phyloP scores from a whole-genome alignment of 2,329 filamentous ascomycete species.

The Penicillium oxalicum region DNA sequence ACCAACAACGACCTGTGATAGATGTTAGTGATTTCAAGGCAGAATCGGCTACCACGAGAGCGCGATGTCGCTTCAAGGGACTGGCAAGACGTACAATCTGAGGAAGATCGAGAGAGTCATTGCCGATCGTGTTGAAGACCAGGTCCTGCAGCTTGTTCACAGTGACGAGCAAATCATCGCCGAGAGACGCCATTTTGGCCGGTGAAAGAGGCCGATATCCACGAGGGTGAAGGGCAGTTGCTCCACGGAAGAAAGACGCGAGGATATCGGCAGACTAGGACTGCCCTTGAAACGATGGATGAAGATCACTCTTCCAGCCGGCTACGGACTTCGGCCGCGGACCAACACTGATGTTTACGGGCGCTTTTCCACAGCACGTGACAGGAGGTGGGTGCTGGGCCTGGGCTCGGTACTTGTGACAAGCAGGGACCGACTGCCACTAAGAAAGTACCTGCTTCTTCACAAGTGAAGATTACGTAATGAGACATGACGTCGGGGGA shows the following conservation, averaged over 20 bases:
- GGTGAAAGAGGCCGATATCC: not conserved
- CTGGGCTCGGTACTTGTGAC: too few relatives aligned
- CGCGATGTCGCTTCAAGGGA: not conserved
- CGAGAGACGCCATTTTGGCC: conserved; percentile 74
- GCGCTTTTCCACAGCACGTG: conserved; percentile 17
- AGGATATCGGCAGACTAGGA: conserved; percentile 6
- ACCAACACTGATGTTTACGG: conserved; percentile 16
- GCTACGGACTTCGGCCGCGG: conserved; percentile 9
- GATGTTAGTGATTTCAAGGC: conserved; percentile 15
- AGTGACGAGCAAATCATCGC: conserved; percentile 87
- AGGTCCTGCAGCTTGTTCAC: conserved; percentile 98
- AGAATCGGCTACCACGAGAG: not conserved
- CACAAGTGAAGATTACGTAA: conserved; percentile 6
- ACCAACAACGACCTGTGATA: conserved; percentile 80
- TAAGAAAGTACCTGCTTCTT: too few relatives aligned
- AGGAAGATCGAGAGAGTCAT: conserved; percentile 92
- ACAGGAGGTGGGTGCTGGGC: not conserved
- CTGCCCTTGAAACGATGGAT: conserved; percentile 11
- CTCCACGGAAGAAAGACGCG: not conserved
- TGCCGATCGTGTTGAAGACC: conserved; percentile 99
- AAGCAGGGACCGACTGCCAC: too few relatives aligned
- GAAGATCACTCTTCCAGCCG: conserved; percentile 14
- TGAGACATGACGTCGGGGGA: conserved; percentile 12
- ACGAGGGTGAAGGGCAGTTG: not conserved
- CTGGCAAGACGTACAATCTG: conserved; percentile 71